Evolutionary conservation across 129 eudicot species (phyloP).

Genomic region (Artemisia annua): DNA sequence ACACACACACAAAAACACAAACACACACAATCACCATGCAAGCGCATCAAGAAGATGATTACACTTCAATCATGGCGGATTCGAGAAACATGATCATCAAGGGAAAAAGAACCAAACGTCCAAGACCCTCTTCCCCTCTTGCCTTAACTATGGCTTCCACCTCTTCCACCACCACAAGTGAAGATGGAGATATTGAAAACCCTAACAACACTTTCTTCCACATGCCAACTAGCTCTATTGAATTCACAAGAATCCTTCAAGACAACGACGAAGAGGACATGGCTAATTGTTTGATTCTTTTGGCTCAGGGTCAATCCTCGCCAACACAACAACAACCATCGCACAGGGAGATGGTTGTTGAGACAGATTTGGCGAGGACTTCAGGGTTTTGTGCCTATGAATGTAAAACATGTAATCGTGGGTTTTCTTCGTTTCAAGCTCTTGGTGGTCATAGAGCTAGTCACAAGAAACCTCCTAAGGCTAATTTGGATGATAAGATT

Average conservation of each 20-base stretch:
- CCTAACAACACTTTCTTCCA: constrained; percentile 26
- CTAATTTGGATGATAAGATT: constrained; percentile 24
- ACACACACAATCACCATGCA: constrained; percentile 25
- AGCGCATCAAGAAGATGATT: constrained; percentile 31
- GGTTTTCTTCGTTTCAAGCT: constrained; percentile 85
- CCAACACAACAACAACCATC: constrained; percentile 5
- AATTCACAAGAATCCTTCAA: constrained; percentile 34
- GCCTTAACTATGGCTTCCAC: constrained; percentile 57
- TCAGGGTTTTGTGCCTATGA: constrained; percentile 39
- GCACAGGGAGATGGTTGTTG: neutral
- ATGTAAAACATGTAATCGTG: constrained; percentile 75
- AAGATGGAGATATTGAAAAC: constrained; percentile 17
- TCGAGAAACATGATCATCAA: constrained; percentile 41
- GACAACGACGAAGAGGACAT: constrained; percentile 80
- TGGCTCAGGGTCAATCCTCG: constrained; percentile 57
- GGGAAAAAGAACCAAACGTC: constrained; percentile 72
- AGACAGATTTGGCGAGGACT: neutral
- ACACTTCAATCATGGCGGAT: constrained; percentile 31
- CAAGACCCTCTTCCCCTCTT: constrained; percentile 50
- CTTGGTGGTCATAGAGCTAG: constrained; percentile 96
- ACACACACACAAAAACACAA: constrained; percentile 11
- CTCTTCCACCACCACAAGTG: constrained; percentile 28
- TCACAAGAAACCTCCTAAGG: constrained; percentile 74
- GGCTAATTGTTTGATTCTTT: constrained; percentile 84
- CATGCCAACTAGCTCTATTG: constrained; percentile 32